A percentile compares a stretch with the other conserved stretches of the same genome.
phyloP scores from a whole-genome alignment of 805 yeast genomes.

The Saccharomycopsis fermentans region DNA sequence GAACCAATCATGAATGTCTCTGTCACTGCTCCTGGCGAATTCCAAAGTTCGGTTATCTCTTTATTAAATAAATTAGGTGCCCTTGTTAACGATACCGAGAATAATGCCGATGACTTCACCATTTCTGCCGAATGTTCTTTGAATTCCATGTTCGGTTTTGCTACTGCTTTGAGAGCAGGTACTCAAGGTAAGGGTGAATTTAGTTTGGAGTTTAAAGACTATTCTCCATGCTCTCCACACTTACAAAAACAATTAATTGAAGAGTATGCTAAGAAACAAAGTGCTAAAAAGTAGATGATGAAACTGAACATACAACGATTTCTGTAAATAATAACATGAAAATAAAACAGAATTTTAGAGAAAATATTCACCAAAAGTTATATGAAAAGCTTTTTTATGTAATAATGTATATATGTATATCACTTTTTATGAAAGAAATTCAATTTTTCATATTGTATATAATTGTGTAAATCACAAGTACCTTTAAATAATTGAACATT shows the following conservation, averaged over 20 bases:
- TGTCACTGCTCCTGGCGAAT: constrained; percentile 90
- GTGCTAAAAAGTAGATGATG: constrained; percentile 25
- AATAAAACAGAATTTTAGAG: neutral
- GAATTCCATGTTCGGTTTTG: constrained; percentile 93
- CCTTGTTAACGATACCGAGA: constrained; percentile 86
- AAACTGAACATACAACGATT: neutral
- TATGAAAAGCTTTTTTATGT: no score
- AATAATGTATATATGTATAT: no score
- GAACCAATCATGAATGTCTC: constrained; percentile 96
- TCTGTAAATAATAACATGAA: neutral
- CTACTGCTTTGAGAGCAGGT: constrained; percentile 87
- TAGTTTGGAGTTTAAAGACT: constrained; percentile 86
- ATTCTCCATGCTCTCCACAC: constrained; percentile 83
- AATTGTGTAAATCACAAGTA: neutral
- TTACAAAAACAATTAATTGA: constrained; percentile 84
- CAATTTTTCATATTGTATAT: neutral
- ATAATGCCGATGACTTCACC: constrained; percentile 89
- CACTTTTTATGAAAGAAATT: neutral
- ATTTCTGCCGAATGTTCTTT: constrained; percentile 93
- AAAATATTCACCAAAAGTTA: no score
- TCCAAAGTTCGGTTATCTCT: constrained; percentile 90
- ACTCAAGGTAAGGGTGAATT: constrained; percentile 99
- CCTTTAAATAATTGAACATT: neutral
- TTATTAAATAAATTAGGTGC: constrained; percentile 88
- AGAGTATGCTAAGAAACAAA: constrained; percentile 57